phyloP scores from a whole-genome alignment of 2,329 filamentous ascomycete genomes.

The Xylariaceae sp. region DNA sequence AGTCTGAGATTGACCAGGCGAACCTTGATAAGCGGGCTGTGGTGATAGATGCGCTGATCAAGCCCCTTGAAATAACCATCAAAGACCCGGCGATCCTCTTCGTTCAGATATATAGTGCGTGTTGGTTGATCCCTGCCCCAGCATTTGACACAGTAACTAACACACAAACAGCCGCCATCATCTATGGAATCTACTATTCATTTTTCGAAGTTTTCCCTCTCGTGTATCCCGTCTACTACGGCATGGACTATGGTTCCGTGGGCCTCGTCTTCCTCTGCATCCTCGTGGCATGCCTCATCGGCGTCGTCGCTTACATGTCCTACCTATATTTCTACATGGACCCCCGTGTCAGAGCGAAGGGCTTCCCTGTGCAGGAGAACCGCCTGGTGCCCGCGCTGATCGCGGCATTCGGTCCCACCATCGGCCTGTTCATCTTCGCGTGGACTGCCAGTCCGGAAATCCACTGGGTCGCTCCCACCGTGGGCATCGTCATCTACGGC shows the following conservation, averaged over 20 bases:
- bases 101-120: conserved; percentile 58
- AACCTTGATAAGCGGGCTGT: conserved; percentile 37
- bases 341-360: conserved; percentile 43
- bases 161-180: too few relatives aligned
- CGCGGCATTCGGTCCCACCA: conserved; percentile 47
- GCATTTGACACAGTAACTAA: too few relatives aligned
- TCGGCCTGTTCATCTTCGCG: conserved; percentile 58
- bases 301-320: conserved; percentile 41
- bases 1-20: conserved; percentile 61
- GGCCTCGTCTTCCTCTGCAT: conserved; percentile 60
- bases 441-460: conserved; percentile 50
- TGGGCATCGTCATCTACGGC: conserved; percentile 52
- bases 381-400: conserved; percentile 52
- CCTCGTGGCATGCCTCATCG: conserved; percentile 52
- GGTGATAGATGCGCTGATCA: not conserved
- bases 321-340: conserved; percentile 51
- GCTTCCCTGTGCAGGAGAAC: conserved; percentile 48
- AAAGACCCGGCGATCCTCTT: conserved; percentile 61
- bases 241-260: conserved; percentile 53
- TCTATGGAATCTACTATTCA: conserved; percentile 59
- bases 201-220: conserved; percentile 66
- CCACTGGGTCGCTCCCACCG: conserved; percentile 52
- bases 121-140: too few relatives aligned
- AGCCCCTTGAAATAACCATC: conserved; percentile 53
- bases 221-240: conserved; percentile 56